These are phyloP conservation scores for Cercophora scortea DNA, from an alignment of 495 filamentous ascomycete genomes.

Conservation along the genomic window DNA sequence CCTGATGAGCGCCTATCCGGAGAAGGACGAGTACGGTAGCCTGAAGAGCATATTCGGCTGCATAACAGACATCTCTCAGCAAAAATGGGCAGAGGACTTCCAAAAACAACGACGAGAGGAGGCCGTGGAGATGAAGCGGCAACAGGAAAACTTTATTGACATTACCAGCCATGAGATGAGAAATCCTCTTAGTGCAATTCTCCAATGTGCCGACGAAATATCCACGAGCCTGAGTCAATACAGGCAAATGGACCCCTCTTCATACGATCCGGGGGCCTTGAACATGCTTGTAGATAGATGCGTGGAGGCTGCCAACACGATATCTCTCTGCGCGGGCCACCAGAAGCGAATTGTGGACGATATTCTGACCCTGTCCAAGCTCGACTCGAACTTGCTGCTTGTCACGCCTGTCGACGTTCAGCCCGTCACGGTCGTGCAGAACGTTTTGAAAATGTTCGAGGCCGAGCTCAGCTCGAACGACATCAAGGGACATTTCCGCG, in stretches of 20 bases:
- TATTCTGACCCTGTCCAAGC: slow-evolving; percentile 73
- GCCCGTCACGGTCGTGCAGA: slow-evolving; percentile 58
- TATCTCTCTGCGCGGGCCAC: slow-evolving; percentile 73
- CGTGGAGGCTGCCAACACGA: slow-evolving; percentile 74
- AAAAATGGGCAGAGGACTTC: slow-evolving; percentile 54
- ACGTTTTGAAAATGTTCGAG: slow-evolving; percentile 74
- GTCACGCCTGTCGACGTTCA: slow-evolving; percentile 68
- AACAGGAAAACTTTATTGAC: slow-evolving; percentile 81
- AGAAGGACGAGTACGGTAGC: slow-evolving; percentile 45
- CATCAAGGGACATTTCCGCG: slow-evolving; percentile 61
- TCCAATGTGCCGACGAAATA: slow-evolving; percentile 79
- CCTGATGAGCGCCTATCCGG: slow-evolving; percentile 61
- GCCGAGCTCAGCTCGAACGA: slow-evolving; percentile 64
- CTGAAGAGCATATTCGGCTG: slow-evolving; percentile 66
- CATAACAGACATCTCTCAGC: slow-evolving; percentile 49
- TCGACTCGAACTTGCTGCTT: slow-evolving; percentile 73
- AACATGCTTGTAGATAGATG: slow-evolving; percentile 41
- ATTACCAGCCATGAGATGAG: slow-evolving; percentile 85
- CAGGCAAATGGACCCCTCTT: slow-evolving; percentile 12
- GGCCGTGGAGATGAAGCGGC: slow-evolving; percentile 57
- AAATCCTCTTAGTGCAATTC: slow-evolving; percentile 73
- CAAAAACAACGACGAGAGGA: slow-evolving; percentile 54
- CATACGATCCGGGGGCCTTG: slow-evolving; percentile 4
- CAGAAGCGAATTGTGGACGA: slow-evolving; percentile 76
- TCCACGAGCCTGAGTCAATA: slow-evolving; percentile 42